These are phyloP conservation scores for Pleurozium schreberi DNA, from an alignment of 225 moss, liverwort and hornwort species.

Conservation along the genomic window DNA sequence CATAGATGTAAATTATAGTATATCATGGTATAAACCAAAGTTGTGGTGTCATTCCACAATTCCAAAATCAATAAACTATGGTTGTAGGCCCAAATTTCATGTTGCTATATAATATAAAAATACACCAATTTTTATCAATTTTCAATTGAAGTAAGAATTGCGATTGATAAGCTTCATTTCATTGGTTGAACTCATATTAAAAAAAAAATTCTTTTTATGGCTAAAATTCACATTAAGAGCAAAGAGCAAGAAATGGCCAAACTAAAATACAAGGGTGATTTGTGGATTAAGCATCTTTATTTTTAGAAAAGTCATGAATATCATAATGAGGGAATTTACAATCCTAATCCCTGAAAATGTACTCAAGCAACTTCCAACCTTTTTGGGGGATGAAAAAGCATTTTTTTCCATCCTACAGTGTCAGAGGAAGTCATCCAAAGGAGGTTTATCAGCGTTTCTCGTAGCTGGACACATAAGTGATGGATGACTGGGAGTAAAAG, in stretches of 20 bases:
- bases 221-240: not conserved
- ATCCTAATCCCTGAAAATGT: not conserved
- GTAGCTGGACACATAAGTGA: too few relatives aligned
- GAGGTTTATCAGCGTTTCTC: not conserved
- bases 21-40: not conserved
- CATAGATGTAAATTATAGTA: not conserved
- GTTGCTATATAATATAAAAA: not conserved
- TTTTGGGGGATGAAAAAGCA: not conserved
- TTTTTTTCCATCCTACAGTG: not conserved
- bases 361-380: too few relatives aligned
- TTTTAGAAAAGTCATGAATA: not conserved
- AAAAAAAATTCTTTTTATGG: not conserved
- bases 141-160: not conserved
- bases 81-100: not conserved
- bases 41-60: not conserved
- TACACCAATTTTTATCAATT: not conserved
- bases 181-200: not conserved
- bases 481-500: not conserved
- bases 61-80: not conserved
- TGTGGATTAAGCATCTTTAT: not conserved
- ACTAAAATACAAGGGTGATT: fast-evolving
- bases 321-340: not conserved
- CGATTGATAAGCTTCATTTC: not conserved
- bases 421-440: not conserved
- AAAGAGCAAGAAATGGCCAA: not conserved